Evolutionary conservation across 805 yeast species (phyloP).

Genomic region (Ogataea sp.): DNA sequence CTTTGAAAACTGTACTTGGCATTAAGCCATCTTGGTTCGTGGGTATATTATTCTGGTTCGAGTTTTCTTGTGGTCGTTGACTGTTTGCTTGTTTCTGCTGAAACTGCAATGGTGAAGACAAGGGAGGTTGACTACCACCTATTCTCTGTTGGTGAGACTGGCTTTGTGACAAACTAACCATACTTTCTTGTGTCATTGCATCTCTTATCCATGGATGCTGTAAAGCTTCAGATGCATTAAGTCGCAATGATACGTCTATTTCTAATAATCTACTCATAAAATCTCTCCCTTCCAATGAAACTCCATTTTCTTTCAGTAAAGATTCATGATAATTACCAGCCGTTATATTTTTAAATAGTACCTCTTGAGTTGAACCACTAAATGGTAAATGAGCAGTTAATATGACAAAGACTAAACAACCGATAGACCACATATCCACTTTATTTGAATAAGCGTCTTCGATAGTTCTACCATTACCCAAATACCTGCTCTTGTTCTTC

Average conservation of each 20-base stretch:
- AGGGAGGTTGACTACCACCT: constrained; percentile 21
- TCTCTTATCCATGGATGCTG: constrained; percentile 72
- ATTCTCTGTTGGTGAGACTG: constrained; percentile 54
- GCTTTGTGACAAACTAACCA: constrained; percentile 60
- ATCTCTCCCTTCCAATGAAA: constrained; percentile 54
- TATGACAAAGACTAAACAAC: constrained; percentile 87
- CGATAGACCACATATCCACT: constrained; percentile 97
- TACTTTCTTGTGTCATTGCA: constrained; percentile 18
- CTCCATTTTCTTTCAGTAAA: constrained; percentile 45
- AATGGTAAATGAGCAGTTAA: constrained; percentile 92
- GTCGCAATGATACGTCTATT: constrained; percentile 66
- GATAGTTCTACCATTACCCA: constrained; percentile 24
- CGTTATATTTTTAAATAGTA: constrained; percentile 67
- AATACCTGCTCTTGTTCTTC: constrained; percentile 16
- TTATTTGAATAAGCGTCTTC: constrained; percentile 60
- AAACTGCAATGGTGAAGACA: constrained; percentile 6
- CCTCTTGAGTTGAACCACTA: constrained; percentile 86
- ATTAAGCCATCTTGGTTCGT: not conserved
- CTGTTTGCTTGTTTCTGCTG: not conserved
- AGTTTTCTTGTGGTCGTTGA: not conserved
- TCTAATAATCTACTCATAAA: constrained; percentile 66
- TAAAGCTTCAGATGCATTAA: constrained; percentile 71
- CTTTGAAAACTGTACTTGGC: constrained; percentile 3
- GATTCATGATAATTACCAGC: constrained; percentile 75
- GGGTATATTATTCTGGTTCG: not conserved